Evolutionary conservation across 306 rosid genomes (phyloP).

Genomic region (Delonix regia): DNA sequence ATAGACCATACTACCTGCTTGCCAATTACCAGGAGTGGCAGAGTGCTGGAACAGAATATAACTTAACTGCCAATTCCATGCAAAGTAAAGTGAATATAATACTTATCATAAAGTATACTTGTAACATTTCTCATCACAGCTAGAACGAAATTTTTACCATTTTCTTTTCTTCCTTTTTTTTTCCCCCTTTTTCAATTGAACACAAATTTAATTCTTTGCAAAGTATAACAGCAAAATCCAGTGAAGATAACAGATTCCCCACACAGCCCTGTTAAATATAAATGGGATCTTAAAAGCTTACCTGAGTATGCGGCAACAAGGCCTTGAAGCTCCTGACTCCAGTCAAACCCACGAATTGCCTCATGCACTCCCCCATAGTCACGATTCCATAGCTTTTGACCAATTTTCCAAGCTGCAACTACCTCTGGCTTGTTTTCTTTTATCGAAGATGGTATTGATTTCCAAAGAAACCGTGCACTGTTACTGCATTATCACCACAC

Average conservation of each 20-base stretch:
- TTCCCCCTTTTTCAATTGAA: not conserved
- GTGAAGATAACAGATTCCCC: constrained; percentile 29
- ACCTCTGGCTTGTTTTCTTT: constrained; percentile 77
- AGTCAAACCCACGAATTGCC: constrained; percentile 73
- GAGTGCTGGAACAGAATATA: not conserved
- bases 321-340: constrained; percentile 75
- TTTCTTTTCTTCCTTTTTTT: not conserved
- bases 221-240: not conserved
- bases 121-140: not conserved
- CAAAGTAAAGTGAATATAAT: not conserved
- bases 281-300: constrained; percentile 37
- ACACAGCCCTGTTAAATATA: constrained; percentile 26
- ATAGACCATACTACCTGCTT: not conserved
- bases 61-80: not conserved
- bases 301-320: constrained; percentile 86
- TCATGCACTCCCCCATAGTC: constrained; percentile 72
- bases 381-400: constrained; percentile 75
- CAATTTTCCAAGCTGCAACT: constrained; percentile 77
- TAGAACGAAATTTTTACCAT: not conserved
- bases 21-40: not conserved
- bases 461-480: constrained; percentile 92
- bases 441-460: constrained; percentile 63
- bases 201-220: not conserved
- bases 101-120: not conserved
- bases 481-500: constrained; percentile 66